These are phyloP conservation scores for Fusarium incarnatum DNA, from an alignment of 2,329 filamentous ascomycete species.

Conservation along the genomic window DNA sequence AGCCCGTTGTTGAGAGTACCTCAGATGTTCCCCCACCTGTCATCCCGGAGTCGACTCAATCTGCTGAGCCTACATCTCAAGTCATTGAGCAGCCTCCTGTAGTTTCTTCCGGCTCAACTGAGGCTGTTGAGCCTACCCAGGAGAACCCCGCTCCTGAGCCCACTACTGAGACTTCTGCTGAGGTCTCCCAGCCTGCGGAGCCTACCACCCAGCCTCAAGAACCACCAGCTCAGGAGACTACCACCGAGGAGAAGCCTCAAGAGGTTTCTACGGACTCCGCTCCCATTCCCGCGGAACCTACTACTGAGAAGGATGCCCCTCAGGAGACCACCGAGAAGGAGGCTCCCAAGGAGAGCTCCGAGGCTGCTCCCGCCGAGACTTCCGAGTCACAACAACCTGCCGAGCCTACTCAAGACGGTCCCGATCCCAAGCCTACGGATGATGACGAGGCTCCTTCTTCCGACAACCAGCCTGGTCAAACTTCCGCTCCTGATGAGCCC, in stretches of 20 bases:
- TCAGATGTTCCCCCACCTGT: not conserved
- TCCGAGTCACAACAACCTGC: not conserved
- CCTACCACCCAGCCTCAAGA: not conserved
- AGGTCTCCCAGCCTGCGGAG: not conserved
- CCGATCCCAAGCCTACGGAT: not conserved
- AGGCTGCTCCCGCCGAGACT: not conserved
- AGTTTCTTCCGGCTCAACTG: not conserved
- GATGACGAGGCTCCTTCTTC: not conserved
- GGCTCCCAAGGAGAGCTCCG: not conserved
- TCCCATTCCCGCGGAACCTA: not conserved
- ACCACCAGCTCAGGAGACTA: not conserved
- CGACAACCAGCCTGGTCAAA: conserved; percentile 1
- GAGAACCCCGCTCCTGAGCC: not conserved
- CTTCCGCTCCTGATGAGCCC: not conserved
- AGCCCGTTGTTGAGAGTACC: not conserved
- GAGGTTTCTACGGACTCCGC: not conserved
- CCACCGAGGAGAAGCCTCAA: not conserved
- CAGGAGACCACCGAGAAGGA: not conserved
- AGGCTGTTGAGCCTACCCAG: not conserved
- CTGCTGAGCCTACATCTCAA: not conserved
- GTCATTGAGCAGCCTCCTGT: not conserved
- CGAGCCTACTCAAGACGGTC: not conserved
- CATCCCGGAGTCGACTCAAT: not conserved
- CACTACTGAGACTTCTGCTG: not conserved
- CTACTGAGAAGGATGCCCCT: not conserved